Conservation (phyloP, 2,329 filamentous ascomycete genomes). For the Trichothecium roseum region DNA sequence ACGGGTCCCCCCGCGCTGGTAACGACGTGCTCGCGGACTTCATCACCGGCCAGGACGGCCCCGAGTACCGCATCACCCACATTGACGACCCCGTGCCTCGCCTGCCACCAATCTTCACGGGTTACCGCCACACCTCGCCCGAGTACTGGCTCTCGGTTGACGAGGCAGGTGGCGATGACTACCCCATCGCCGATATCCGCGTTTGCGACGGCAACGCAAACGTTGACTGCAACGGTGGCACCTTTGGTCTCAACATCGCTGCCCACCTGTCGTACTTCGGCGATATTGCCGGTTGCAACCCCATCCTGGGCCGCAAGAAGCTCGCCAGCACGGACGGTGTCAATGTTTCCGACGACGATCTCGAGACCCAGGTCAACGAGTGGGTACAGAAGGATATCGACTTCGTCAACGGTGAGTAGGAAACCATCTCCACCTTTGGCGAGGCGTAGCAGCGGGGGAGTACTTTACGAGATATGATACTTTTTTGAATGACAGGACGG, state of each 20-base stretch:
- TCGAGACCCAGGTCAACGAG: neutral
- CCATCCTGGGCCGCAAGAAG: slow-evolving; percentile 14
- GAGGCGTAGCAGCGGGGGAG: too few species aligned
- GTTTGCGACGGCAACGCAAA: slow-evolving; percentile 39
- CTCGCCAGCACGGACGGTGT: neutral
- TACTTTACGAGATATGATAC: too few species aligned
- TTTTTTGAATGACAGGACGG: too few species aligned
- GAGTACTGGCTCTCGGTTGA: slow-evolving; percentile 53
- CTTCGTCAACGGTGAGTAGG: slow-evolving; percentile 2
- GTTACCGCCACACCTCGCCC: slow-evolving; percentile 56
- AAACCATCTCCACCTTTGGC: too few species aligned
- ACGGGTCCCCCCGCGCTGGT: slow-evolving; percentile 56
- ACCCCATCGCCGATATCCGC: slow-evolving; percentile 27
- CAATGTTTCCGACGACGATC: slow-evolving; percentile 1
- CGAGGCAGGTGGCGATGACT: slow-evolving; percentile 19
- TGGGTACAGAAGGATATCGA: slow-evolving; percentile 4
- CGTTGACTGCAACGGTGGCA: slow-evolving; percentile 39
- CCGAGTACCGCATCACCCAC: slow-evolving; percentile 57
- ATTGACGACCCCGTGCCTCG: slow-evolving; percentile 56
- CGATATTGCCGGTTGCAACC: slow-evolving; percentile 27
- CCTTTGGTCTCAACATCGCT: slow-evolving; percentile 28
- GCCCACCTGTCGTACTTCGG: slow-evolving; percentile 41
- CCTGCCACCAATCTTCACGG: slow-evolving; percentile 49
- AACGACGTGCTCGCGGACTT: slow-evolving; percentile 43
- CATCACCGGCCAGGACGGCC: slow-evolving; percentile 39